Percentiles rank a stretch among this genome's conserved stretches.
Conservation (phyloP, 345 rosid species). For the Ceriops tagal region DNA sequence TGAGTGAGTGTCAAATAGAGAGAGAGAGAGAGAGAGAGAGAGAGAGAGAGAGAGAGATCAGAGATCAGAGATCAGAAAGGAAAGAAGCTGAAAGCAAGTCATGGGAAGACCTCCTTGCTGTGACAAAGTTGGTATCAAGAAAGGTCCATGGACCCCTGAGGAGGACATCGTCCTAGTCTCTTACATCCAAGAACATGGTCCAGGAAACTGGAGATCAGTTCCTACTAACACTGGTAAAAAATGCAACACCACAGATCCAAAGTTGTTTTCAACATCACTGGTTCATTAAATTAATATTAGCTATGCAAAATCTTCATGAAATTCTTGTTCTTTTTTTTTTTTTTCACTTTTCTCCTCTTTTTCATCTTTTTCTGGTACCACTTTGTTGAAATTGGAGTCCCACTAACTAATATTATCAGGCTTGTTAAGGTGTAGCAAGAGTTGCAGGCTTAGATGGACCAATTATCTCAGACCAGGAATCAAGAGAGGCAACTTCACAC, state of each 20-base stretch:
- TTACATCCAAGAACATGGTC: conserved; percentile 93
- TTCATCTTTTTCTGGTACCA: not conserved
- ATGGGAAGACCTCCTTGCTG: conserved; percentile 98
- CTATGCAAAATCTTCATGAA: too few relatives aligned
- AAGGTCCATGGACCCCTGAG: conserved; percentile 99
- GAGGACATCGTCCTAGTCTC: conserved; percentile 91
- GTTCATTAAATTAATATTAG: not conserved
- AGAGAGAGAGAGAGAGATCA: not conserved
- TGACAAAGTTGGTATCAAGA: conserved; percentile 83
- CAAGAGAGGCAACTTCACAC: conserved; percentile 90
- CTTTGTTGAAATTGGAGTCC: not conserved
- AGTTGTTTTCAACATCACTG: not conserved
- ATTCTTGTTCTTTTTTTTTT: too few relatives aligned
- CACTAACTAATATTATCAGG: conserved; percentile 38
- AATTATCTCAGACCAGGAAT: conserved; percentile 98
- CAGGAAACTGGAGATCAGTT: conserved; percentile 97
- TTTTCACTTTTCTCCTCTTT: not conserved
- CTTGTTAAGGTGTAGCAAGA: conserved; percentile 88
- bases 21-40: not conserved
- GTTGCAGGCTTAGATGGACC: conserved; percentile 99
- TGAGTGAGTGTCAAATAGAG: not conserved
- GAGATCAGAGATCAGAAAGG: conserved; percentile 1
- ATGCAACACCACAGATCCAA: not conserved
- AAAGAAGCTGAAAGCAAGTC: conserved; percentile 7
- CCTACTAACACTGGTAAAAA: conserved; percentile 81